Evolutionary conservation across 2,329 filamentous ascomycete genomes (phyloP).

Genomic region (Pestalotiopsis sp.): DNA sequence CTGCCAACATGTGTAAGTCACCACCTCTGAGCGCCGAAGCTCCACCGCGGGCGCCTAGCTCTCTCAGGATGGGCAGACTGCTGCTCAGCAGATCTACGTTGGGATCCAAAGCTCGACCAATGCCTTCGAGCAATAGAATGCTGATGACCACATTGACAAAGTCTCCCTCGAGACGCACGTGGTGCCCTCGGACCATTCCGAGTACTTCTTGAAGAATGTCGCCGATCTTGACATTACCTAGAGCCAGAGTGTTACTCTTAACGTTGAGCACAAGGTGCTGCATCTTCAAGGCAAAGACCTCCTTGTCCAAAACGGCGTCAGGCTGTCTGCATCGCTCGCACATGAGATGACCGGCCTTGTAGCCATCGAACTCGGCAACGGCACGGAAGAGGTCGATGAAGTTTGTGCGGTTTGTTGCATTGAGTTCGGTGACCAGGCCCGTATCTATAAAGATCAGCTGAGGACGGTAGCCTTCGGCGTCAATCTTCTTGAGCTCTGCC

Average conservation of each 20-base stretch:
- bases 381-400: constrained; percentile 96
- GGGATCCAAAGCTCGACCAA: constrained; percentile 84
- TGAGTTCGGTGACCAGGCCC: constrained; percentile 91
- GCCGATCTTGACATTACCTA: constrained; percentile 94
- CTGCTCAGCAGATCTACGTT: constrained; percentile 83
- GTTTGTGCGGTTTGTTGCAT: constrained; percentile 80
- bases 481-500: constrained; percentile 72
- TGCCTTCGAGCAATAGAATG: constrained; percentile 90
- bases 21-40: constrained; percentile 69
- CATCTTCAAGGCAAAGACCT: constrained; percentile 95
- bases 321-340: constrained; percentile 93
- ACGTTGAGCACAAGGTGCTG: constrained; percentile 91
- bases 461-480: constrained; percentile 85
- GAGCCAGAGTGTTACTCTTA: constrained; percentile 85
- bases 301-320: constrained; percentile 82
- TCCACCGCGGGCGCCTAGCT: constrained; percentile 79
- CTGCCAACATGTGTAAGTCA: constrained; percentile 82
- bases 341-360: constrained; percentile 94
- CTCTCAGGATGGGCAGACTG: constrained; percentile 85
- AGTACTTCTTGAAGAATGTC: constrained; percentile 92
- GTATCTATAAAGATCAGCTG: constrained; percentile 98
- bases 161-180: constrained; percentile 93
- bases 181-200: constrained; percentile 86
- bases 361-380: constrained; percentile 94
- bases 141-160: constrained; percentile 98